Base-by-base conservation (phyloP, 2,329 filamentous ascomycete species). In the Lithohypha guttulata region DNA sequence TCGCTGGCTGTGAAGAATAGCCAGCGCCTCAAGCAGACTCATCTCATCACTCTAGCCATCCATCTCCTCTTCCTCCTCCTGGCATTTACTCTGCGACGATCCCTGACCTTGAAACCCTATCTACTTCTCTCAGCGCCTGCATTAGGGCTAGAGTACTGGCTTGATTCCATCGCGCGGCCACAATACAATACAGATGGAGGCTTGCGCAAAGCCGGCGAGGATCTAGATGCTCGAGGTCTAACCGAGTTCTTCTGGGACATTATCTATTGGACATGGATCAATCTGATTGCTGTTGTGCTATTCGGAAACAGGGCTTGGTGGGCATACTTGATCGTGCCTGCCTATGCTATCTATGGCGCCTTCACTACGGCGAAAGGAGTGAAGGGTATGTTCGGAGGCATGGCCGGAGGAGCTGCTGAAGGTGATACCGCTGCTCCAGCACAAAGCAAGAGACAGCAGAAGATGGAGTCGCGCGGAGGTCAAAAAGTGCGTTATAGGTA, bases 221-320 rank as follows among this genome's bases (percentile, higher is more conserved):
- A 98, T 59, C 74, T 98, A 10, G 77, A 82, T 38, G 84, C 85
- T 7, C 73, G 80, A 22, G 91, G 91, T 3, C 65, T 98, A 66
- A 96, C 89, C 8, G 91, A 95, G 64, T 96, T 93, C 68, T 84
- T 96, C 81, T 98, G 93, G 73, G 91, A 98, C 63, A 75, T 94
- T 34, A 68, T 94, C 38, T 96, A 94, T 75, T 85, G 93, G 65
- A 95, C 86, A 0, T 95, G 87, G 79, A 78, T 75, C 8, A 82
- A 79, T 39, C 66, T 84, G 27, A 62, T 79, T 6, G 60, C 81
- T n/a, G 86, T 80, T 10, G 71, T 81, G 11, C 47, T 93, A 19
- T 73, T 89, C 33, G 91, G 91, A 3, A 86, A 95, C 58, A 80
- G 80, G 65, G 83, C 68, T 3, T 84, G 79, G 79, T 75, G 75